phyloP scores from a whole-genome alignment of 805 yeast species.

The Schwanniomyces vanrijiae region DNA sequence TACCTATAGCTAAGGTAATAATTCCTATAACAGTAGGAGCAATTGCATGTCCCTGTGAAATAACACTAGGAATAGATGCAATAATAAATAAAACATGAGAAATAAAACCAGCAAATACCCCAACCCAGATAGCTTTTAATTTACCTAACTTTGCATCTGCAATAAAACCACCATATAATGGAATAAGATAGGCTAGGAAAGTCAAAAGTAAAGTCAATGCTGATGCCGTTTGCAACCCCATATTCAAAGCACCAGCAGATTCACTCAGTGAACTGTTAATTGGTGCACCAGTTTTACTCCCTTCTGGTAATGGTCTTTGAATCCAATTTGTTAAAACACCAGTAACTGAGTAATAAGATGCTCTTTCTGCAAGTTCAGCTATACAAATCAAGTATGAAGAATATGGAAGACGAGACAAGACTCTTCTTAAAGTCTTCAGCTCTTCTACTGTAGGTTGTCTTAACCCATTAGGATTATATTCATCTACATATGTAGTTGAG shows the following conservation, averaged over 20 bases:
- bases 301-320: conserved; percentile 51
- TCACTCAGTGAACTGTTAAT: conserved; percentile 25
- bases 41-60: conserved; percentile 35
- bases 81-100: conserved; percentile 49
- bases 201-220: conserved; percentile 48
- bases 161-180: conserved; percentile 52
- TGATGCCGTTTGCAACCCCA: conserved; percentile 46
- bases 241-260: conserved; percentile 51
- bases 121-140: conserved; percentile 49
- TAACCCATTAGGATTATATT: conserved; percentile 37
- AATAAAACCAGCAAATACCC: conserved; percentile 46
- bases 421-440: conserved; percentile 25
- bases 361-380: conserved; percentile 56
- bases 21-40: conserved; percentile 44
- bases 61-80: conserved; percentile 46
- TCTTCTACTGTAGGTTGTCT: conserved; percentile 33
- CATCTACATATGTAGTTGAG: conserved; percentile 25
- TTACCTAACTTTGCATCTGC: conserved; percentile 52
- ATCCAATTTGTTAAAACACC: conserved; percentile 49
- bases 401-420: conserved; percentile 49
- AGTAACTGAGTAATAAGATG: conserved; percentile 49
- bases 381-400: conserved; percentile 51
- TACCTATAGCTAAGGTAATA: conserved; percentile 42
- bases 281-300: conserved; percentile 48
- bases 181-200: conserved; percentile 51